phyloP scores from a whole-genome alignment of 768 basidiomycete species.

The Amanita phalloides region DNA sequence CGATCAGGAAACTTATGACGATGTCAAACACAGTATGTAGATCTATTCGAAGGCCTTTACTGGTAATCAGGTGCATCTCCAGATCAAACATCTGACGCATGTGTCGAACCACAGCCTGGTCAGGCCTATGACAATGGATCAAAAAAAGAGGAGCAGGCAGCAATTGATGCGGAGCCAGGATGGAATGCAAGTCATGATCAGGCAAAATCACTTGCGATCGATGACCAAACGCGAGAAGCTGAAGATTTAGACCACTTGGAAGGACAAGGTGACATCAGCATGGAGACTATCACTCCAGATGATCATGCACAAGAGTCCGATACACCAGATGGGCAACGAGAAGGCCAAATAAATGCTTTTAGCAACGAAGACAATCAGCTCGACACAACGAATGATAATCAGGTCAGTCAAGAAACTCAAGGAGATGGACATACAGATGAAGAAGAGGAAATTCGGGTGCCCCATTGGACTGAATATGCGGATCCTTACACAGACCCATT shows the following conservation, averaged over 20 bases:
- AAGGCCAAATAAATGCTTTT: not conserved
- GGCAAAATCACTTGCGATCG: not conserved
- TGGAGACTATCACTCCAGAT: slow-evolving; percentile 1
- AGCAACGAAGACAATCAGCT: too few relatives aligned
- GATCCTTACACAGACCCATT: slow-evolving; percentile 24
- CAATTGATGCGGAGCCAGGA: too few relatives aligned
- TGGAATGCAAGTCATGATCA: not conserved
- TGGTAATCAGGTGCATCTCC: not conserved
- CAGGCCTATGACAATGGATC: not conserved
- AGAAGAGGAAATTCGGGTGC: slow-evolving; percentile 13
- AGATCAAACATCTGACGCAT: not conserved
- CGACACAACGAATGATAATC: not conserved
- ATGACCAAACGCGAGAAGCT: not conserved
- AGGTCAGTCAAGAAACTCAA: not conserved
- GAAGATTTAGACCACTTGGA: not conserved
- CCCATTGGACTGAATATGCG: slow-evolving; percentile 33
- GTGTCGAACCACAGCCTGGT: not conserved
- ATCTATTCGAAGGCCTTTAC: not conserved
- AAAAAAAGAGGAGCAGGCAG: not conserved
- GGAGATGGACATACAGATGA: slow-evolving; percentile 6
- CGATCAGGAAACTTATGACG: not conserved
- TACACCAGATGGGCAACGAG: not conserved
- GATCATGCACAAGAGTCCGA: not conserved
- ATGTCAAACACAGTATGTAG: too few relatives aligned
- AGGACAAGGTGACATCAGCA: not conserved